A percentile compares a stretch with the other conserved stretches of the same genome.
These are phyloP conservation scores for Sarocladiaceae sp. DNA, from an alignment of 2,329 filamentous ascomycete species.

Conservation along the genomic window DNA sequence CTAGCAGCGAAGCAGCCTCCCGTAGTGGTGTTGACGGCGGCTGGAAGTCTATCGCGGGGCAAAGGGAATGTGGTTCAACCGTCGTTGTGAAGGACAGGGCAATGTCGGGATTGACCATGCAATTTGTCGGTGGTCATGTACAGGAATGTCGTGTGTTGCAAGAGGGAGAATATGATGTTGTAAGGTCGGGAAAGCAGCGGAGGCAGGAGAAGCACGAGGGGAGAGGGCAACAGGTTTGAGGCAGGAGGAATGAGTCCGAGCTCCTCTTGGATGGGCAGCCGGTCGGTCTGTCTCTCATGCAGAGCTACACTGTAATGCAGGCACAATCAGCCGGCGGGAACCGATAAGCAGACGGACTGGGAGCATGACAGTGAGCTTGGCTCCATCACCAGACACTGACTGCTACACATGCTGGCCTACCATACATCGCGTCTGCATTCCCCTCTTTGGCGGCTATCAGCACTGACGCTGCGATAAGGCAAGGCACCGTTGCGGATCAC, in stretches of 20 bases:
- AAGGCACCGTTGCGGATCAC: not conserved
- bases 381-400: too few species aligned
- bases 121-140: conserved; percentile 1
- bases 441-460: conserved; percentile 1
- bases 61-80: not conserved
- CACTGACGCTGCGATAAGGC: conserved; percentile 8
- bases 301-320: not conserved
- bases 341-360: not conserved
- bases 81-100: not conserved
- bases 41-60: conserved; percentile 6
- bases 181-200: not conserved
- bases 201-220: not conserved
- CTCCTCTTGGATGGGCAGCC: too few species aligned
- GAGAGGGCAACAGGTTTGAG: not conserved
- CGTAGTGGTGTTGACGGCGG: not conserved
- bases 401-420: too few species aligned
- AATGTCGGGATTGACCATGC: too few species aligned
- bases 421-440: too few species aligned
- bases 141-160: not conserved
- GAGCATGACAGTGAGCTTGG: conserved; percentile 1
- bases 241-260: conserved; percentile 7
- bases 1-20: conserved; percentile 9
- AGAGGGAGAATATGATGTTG: too few species aligned
- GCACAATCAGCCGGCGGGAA: not conserved
- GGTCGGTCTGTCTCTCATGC: too few species aligned